Percentiles rank a stretch among this genome's conserved stretches.
Evolutionary conservation across 768 basidiomycete species (phyloP).

Genomic region (Galerina marginata): DNA sequence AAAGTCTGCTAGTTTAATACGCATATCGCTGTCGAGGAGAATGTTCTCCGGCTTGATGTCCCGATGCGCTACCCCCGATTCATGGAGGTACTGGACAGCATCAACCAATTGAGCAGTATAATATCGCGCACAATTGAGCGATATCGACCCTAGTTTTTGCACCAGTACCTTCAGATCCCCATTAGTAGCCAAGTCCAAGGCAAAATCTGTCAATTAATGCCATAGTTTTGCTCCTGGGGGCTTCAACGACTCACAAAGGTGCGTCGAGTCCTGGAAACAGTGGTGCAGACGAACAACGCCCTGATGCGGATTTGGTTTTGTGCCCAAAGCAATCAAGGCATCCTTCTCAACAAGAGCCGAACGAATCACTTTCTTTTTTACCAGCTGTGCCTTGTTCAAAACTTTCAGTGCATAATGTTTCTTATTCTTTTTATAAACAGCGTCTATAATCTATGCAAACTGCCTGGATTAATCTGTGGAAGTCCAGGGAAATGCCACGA

Average conservation of each 20-base stretch:
- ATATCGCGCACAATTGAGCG: constrained; percentile 73
- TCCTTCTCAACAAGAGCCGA: constrained; percentile 85
- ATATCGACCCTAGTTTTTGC: constrained; percentile 84
- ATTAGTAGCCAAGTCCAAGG: constrained; percentile 76
- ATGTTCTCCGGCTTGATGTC: constrained; percentile 90
- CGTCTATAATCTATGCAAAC: constrained; percentile 31
- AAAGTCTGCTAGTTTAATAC: constrained; percentile 96
- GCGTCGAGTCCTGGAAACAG: constrained; percentile 86
- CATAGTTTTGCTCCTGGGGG: constrained; percentile 1
- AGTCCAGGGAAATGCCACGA: neutral
- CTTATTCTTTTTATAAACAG: constrained; percentile 32
- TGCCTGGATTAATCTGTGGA: constrained; percentile 6
- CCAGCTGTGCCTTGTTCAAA: constrained; percentile 83
- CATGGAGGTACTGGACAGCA: constrained; percentile 90
- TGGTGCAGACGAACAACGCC: constrained; percentile 83
- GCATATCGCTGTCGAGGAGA: constrained; percentile 83
- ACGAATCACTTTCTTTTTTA: constrained; percentile 76
- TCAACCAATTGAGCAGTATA: constrained; percentile 92
- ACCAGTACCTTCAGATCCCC: constrained; percentile 80
- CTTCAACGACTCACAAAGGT: constrained; percentile 69
- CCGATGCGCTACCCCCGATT: constrained; percentile 89
- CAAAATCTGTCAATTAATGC: constrained; percentile 61
- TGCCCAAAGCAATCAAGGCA: constrained; percentile 73
- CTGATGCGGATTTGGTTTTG: constrained; percentile 59
- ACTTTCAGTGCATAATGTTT: constrained; percentile 47